phyloP scores from a whole-genome alignment of 805 yeast species.

The Metschnikowia reukaufii region DNA sequence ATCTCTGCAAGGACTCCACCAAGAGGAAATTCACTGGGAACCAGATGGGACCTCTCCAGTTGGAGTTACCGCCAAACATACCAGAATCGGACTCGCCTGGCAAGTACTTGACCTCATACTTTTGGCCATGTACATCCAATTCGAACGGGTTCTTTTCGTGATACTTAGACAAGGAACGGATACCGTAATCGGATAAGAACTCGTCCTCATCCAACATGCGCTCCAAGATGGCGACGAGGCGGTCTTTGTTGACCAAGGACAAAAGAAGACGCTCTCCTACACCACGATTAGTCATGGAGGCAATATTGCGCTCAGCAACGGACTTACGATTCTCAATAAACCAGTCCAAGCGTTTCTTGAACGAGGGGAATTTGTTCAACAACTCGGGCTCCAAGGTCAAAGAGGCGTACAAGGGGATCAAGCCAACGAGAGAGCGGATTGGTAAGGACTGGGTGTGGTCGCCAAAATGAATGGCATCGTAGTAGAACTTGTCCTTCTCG shows the following conservation, averaged over 20 bases:
- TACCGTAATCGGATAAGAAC: constrained; percentile 80
- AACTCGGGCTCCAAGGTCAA: constrained; percentile 85
- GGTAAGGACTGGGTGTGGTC: constrained; percentile 66
- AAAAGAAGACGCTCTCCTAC: constrained; percentile 77
- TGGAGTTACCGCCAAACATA: constrained; percentile 93
- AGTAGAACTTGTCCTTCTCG: constrained; percentile 83
- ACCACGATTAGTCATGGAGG: constrained; percentile 78
- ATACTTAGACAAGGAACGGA: constrained; percentile 81
- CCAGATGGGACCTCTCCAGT: constrained; percentile 98
- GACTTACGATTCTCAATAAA: constrained; percentile 67
- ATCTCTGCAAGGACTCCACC: constrained; percentile 84
- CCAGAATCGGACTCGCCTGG: constrained; percentile 92
- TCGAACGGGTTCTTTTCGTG: constrained; percentile 83
- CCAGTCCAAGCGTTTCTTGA: constrained; percentile 83
- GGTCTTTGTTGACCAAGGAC: constrained; percentile 77
- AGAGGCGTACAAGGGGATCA: constrained; percentile 88
- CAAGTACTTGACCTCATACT: constrained; percentile 68
- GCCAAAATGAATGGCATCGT: constrained; percentile 88
- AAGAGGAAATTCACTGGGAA: constrained; percentile 86
- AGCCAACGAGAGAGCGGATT: constrained; percentile 85
- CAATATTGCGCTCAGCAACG: constrained; percentile 78
- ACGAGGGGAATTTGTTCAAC: constrained; percentile 73
- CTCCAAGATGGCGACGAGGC: constrained; percentile 70
- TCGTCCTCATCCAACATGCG: constrained; percentile 85
- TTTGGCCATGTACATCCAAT: constrained; percentile 77